Evolutionary conservation across 1,284 basidiomycete genomes (phyloP).

Genomic region (Mycena sp.): DNA sequence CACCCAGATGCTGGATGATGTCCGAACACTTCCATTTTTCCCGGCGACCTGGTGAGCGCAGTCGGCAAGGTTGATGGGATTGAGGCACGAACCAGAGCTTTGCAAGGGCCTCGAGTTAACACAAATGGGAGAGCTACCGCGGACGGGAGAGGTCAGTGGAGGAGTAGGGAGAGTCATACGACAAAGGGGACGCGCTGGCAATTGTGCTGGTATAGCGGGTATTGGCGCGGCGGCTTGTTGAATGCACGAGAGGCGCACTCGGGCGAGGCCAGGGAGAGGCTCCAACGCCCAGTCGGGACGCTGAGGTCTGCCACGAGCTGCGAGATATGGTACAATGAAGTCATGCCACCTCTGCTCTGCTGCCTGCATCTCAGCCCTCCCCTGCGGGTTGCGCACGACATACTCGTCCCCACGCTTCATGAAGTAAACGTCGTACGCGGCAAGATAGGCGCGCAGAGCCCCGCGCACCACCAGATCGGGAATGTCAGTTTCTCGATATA

Average conservation of each 20-base stretch:
- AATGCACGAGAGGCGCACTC: background rate
- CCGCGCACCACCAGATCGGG: constrained; percentile 34
- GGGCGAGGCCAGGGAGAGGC: too few relatives aligned
- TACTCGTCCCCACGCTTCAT: background rate
- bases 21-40: too few relatives aligned
- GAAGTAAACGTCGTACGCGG: background rate
- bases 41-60: background rate
- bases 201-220: too few relatives aligned
- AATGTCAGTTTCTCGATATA: constrained; percentile 20
- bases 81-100: too few relatives aligned
- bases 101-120: too few relatives aligned
- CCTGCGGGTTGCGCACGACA: background rate
- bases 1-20: background rate
- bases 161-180: too few relatives aligned
- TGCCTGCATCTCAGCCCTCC: background rate
- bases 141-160: too few relatives aligned
- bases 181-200: too few relatives aligned
- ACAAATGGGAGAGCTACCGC: too few relatives aligned
- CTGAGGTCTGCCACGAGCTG: background rate
- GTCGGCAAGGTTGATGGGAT: background rate
- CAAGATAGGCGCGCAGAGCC: constrained; percentile 31
- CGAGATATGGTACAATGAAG: background rate
- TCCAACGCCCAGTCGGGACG: background rate
- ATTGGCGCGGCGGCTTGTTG: too few relatives aligned
- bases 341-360: background rate